Evolutionary conservation across 2,329 filamentous ascomycete genomes (phyloP).

Genomic region (Annulohypoxylon truncatum): DNA sequence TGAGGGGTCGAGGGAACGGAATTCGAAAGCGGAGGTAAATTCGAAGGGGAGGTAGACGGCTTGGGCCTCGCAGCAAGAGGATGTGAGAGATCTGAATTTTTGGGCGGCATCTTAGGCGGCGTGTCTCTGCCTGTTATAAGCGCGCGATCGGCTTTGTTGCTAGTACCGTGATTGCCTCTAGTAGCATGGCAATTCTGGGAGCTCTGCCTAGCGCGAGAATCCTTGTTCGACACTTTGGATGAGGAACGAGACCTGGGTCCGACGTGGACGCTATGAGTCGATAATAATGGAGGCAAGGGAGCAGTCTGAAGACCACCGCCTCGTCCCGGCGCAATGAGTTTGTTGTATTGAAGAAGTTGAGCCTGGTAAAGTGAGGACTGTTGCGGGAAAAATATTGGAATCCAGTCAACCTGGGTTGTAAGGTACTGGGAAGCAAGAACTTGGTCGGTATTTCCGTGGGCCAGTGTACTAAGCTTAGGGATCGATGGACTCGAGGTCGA

Average conservation of each 20-base stretch:
- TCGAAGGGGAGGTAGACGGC: slow-evolving; percentile 53
- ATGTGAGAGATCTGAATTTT: slow-evolving; percentile 53
- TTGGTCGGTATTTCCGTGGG: slow-evolving; percentile 41
- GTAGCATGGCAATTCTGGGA: slow-evolving; percentile 72
- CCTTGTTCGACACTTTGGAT: slow-evolving; percentile 70
- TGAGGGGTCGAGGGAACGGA: slow-evolving; percentile 95
- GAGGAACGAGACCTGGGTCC: slow-evolving; percentile 68
- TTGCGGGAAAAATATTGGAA: slow-evolving; percentile 69
- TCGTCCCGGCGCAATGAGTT: slow-evolving; percentile 69
- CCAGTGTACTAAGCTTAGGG: slow-evolving; percentile 48
- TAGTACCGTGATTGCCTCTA: slow-evolving; percentile 66
- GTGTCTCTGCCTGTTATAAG: slow-evolving; percentile 70
- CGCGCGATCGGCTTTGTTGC: slow-evolving; percentile 71
- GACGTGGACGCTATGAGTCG: slow-evolving; percentile 67
- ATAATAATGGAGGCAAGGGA: slow-evolving; percentile 66
- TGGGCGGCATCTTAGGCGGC: slow-evolving; percentile 62
- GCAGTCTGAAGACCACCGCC: slow-evolving; percentile 66
- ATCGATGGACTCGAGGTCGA: slow-evolving; percentile 52
- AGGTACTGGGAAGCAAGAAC: slow-evolving; percentile 47
- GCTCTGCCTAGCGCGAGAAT: slow-evolving; percentile 60
- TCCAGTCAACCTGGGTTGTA: slow-evolving; percentile 61
- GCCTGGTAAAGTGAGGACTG: slow-evolving; percentile 70
- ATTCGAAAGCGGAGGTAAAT: slow-evolving; percentile 76
- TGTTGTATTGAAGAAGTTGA: slow-evolving; percentile 73
- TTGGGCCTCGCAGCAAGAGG: slow-evolving; percentile 44